These are phyloP conservation scores for Penicillium steckii DNA, from an alignment of 495 filamentous ascomycete species.

Conservation along the genomic window DNA sequence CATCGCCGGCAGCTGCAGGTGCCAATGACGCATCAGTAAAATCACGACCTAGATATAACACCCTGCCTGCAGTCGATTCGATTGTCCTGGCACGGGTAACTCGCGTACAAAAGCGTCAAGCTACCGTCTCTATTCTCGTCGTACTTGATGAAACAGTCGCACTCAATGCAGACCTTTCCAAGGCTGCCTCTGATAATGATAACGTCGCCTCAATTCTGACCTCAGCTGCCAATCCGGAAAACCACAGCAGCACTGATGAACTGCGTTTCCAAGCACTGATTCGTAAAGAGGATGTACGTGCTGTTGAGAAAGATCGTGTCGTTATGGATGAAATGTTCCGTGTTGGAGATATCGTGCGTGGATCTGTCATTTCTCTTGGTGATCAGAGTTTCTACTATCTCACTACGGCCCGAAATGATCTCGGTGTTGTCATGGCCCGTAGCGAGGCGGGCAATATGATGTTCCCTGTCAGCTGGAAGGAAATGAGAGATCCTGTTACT, in stretches of 20 bases:
- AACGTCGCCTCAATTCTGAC: conserved; percentile 51
- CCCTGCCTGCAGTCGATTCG: conserved; percentile 76
- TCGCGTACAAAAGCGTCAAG: conserved; percentile 79
- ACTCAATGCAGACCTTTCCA: conserved; percentile 39
- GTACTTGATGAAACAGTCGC: conserved; percentile 55
- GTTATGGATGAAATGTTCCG: conserved; percentile 88
- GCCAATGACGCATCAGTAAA: conserved; percentile 30
- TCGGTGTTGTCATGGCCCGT: conserved; percentile 91
- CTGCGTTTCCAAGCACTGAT: conserved; percentile 51
- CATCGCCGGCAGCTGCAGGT: conserved; percentile 10
- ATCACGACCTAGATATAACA: conserved; percentile 50
- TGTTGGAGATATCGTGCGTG: conserved; percentile 89
- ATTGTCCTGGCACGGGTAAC: conserved; percentile 81
- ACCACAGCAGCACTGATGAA: conserved; percentile 48
- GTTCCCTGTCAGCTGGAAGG: conserved; percentile 91
- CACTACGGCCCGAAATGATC: conserved; percentile 81
- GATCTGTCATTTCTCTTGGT: conserved; percentile 84
- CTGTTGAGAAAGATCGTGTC: conserved; percentile 93
- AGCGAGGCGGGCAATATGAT: conserved; percentile 87
- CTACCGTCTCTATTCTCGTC: conserved; percentile 76
- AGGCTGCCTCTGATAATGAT: conserved; percentile 40
- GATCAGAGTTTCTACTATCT: conserved; percentile 95
- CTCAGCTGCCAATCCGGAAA: conserved; percentile 43
- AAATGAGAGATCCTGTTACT: conserved; percentile 82
- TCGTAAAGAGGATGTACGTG: conserved; percentile 84